Base-by-base conservation (phyloP, 176 grass and related monocot genomes). In the Rhynchospora breviuscula region DNA sequence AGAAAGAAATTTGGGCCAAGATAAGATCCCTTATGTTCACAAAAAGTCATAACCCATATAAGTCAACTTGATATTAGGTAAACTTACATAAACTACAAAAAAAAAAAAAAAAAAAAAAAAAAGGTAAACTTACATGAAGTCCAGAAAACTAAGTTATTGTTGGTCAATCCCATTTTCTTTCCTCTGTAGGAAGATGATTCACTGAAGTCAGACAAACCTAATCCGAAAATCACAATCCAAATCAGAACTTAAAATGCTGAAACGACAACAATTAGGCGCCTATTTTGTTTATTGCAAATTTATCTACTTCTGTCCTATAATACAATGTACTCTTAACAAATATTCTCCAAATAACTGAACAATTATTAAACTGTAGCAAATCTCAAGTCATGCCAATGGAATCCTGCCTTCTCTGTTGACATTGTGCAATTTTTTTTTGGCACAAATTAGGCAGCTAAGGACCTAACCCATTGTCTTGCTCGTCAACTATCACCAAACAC, bases 391-490 rank as follows among this genome's bases (percentile, higher is more conserved):
- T 75, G 62, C 53, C 59, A 84, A 84, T 57, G 73, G 84, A 86
- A 86, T 86, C 73, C 59, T 67, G 61, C 75, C 64, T 67, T 13
- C 19, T 59, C 60, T n/a, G 46, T 86, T 86, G 84, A 86, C 62
- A 78, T 79, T 44, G 31, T 80, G 70, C n/a, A 80, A 79, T 56
- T 65, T 48, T 82, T 79, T 40, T 65, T 78, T 33, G 63, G 46
- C 29, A 40, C 56, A 25, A 68, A 60, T 86, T 86, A 67, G 84
- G 84, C 74, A 79, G 73, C 70, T 22, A 19, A 66, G 14, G 80
- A 78, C 59, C 84, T 67, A 68, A 86, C 66, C 2, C 46, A 79
- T 6, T 86, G 84, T 86, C 71, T 67, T 59, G 8, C 68, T 86
- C 9, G 8, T 80, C 33, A 72, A 74, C 33, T 85, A 17, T 77